phyloP scores from a whole-genome alignment of 306 rosid genomes.

The Sicyos baderoa region DNA sequence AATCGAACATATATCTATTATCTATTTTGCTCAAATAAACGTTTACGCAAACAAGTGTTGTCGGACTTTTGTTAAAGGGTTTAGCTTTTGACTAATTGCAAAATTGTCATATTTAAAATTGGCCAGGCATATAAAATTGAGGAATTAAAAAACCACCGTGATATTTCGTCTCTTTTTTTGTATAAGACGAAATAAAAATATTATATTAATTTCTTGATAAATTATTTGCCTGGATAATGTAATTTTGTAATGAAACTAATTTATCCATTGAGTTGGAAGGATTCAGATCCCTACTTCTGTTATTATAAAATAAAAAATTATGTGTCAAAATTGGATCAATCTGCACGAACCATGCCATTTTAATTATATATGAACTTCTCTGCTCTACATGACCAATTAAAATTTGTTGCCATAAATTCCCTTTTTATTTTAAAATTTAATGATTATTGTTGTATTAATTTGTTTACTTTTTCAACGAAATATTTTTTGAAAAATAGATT shows the following conservation, averaged over 20 bases:
- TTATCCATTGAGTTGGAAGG: not conserved
- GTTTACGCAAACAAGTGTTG: no score
- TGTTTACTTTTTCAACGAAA: not conserved
- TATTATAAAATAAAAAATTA: not conserved
- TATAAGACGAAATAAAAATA: not conserved
- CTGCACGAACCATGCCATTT: not conserved
- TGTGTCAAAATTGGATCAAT: not conserved
- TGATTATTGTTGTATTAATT: not conserved
- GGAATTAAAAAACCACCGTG: no score
- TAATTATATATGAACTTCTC: not conserved
- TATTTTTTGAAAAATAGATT: not conserved
- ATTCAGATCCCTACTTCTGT: not conserved
- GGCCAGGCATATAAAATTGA: no score
- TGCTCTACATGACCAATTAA: not conserved
- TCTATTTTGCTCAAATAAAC: no score
- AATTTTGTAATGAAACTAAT: not conserved
- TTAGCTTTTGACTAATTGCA: no score
- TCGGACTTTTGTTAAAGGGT: no score
- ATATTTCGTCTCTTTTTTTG: no score
- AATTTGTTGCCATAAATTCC: not conserved
- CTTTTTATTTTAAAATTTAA: not conserved
- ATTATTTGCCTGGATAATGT: no score
- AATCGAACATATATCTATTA: no score
- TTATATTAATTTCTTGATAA: no score
- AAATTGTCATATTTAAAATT: no score